These are phyloP conservation scores for Jamesozyma spencerorum DNA, from an alignment of 805 yeast genomes.

Conservation along the genomic window DNA sequence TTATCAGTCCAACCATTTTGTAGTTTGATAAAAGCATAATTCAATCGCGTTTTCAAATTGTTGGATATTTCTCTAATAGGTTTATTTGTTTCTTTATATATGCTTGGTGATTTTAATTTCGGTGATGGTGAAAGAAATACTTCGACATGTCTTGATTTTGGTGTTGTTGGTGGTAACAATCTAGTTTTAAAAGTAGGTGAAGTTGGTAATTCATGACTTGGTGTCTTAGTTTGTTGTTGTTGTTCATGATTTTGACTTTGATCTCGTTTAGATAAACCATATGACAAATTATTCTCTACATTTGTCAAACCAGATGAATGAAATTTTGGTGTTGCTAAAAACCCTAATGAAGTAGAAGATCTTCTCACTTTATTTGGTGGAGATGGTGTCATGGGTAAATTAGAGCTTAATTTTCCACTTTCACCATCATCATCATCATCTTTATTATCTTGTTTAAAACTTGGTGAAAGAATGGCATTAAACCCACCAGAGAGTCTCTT, in stretches of 20 bases:
- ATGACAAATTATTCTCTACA: not conserved
- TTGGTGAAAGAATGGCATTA: not conserved
- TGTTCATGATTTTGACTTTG: no score
- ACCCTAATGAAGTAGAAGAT: conserved; percentile 20
- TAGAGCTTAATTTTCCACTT: not conserved
- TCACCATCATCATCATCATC: not conserved
- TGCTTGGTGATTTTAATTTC: conserved; percentile 23
- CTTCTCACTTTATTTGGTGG: conserved; percentile 17
- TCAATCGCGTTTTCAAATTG: conserved; percentile 33
- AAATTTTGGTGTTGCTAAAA: conserved; percentile 21
- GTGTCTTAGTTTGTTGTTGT: no score
- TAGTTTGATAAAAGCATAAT: conserved; percentile 34
- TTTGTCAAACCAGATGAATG: conserved; percentile 1
- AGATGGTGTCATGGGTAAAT: conserved; percentile 22
- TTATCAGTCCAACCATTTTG: conserved; percentile 30
- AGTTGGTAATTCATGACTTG: not conserved
- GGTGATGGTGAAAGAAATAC: conserved; percentile 29
- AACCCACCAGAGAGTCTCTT: conserved; percentile 13
- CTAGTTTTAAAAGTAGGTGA: conserved; percentile 12
- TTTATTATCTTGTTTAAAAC: not conserved
- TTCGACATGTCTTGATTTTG: conserved; percentile 25
- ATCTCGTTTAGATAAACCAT: no score
- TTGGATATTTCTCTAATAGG: conserved; percentile 35
- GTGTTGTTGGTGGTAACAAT: conserved; percentile 28
- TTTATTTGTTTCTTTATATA: conserved; percentile 14